Conservation (phyloP, 1,284 basidiomycete genomes). For the Gymnopus androsaceus region DNA sequence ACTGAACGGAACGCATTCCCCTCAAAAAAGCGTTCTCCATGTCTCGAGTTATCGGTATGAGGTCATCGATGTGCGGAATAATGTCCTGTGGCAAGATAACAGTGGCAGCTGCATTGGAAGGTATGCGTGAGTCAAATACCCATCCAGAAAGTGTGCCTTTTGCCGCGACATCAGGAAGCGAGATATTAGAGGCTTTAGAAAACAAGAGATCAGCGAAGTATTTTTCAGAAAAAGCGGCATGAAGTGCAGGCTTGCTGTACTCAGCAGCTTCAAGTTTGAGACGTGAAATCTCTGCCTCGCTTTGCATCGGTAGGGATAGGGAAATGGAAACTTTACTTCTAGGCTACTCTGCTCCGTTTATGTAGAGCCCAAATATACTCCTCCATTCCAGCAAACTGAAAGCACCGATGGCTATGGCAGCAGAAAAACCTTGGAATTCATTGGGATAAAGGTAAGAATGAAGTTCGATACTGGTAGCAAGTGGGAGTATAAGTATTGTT, state of each 20-base stretch:
- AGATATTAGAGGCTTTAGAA: background rate
- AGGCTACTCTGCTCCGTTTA: too few relatives aligned
- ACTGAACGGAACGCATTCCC: conserved; percentile 17
- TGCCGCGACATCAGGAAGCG: background rate
- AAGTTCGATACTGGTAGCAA: too few relatives aligned
- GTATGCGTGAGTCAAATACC: conserved; percentile 4
- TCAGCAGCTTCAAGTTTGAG: background rate
- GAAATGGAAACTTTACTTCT: background rate
- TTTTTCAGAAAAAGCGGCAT: background rate
- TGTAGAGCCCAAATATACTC: too few relatives aligned
- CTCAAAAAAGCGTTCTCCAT: conserved; percentile 14
- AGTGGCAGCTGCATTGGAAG: conserved; percentile 14
- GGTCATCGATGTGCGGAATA: conserved; percentile 16
- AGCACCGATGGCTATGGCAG: too few relatives aligned
- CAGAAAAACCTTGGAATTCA: too few relatives aligned
- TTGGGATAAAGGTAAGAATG: too few relatives aligned
- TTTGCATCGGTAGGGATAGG: background rate
- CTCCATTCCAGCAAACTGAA: too few relatives aligned
- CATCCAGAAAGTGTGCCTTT: background rate
- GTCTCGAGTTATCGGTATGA: conserved; percentile 11
- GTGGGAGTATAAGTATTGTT: too few relatives aligned
- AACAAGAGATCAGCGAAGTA: background rate
- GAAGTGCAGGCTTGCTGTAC: background rate
- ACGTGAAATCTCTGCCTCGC: background rate
- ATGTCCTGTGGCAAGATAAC: conserved; percentile 18